Evolutionary conservation across 768 basidiomycete species (phyloP), one percentile per base, ranked within the genome.

Genomic region (Fomitopsis pulvina): DNA sequence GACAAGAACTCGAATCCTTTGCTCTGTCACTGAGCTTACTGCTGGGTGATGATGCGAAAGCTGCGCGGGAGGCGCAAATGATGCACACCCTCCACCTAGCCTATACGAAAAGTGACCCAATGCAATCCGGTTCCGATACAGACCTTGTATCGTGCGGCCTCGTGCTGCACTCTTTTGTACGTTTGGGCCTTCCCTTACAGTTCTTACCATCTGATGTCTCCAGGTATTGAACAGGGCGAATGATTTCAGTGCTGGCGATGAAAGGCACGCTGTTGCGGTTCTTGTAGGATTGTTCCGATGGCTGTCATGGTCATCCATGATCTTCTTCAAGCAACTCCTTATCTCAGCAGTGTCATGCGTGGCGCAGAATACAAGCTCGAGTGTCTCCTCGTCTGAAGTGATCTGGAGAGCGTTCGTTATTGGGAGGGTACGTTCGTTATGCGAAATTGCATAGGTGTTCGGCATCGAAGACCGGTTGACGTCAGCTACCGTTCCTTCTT

Each of bases 351-450:
- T 86, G 52, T 75, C 75, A 6, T 85, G 79, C 56, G 67, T 89
- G 20, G 72, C 78, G 1, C 81, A 85, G 60, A 76, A 58, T 66
- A 12, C 60, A 58, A 51, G 67, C 47, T 54, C 63, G 40, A 25
- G 50, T n/a, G 43, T 25, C 3, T 51, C 52, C n/a, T 50, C 44
- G 26, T n/a, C 51, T 8, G 51, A 53, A 1, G 67, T 66, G 30
- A 58, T 88, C 27, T 91, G 87, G 87, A 78, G 77, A 55, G 74
- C 80, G 18, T 90, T 89, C 59, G 72, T 87, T 18, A 67, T 86
- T 48, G 82, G 85, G 32, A 76, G 87, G 47, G 87, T 90, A 66
- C 57, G 83, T 45, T 16, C 29, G 54, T 29, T 47, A 43, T 26
- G 51, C 20, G 30, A 6, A 10, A 2, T 9, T 28, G 29, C 2